Base-by-base conservation (phyloP, 139 green algal species). In the Tetratostichococcus sp. region DNA sequence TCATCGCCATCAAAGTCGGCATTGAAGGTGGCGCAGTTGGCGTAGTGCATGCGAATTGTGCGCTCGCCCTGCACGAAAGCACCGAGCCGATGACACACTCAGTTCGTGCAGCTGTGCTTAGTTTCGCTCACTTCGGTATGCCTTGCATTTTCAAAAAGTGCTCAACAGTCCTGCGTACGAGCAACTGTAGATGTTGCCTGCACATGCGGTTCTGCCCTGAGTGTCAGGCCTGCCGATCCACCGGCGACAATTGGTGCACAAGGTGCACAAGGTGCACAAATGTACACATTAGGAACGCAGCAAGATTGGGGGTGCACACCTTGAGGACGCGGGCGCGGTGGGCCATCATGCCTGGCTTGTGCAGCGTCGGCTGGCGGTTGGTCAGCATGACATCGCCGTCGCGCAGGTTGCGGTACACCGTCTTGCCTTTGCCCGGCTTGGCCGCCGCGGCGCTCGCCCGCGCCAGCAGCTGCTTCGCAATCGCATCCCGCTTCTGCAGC, bases 1-100 rank as follows among this genome's bases (percentile, higher is more conserved):
- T 99, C 96, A 76, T 99, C 96, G 1, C 96, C 96, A 75, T 99
- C 96, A 88, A 99, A 99, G 80, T 99, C 96, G 22, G 93, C 92
- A 84, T 97, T 97, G 87, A 97, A 97, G 57, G 91, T 95, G 43
- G 91, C 80, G 87, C 96, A 99, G 89, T 99, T 99, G 75, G 96
- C 92, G 82, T 99, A 99, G 87, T 99, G 96, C 87, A 99, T 94
- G 57, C 96, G 89, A 69, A 99, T 98, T 30, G 94, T 97, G 67
- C 94, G 86, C 89, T 99, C 91, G 2, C 92, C 92, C 70, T 90
- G 82, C 59, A 94, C 82, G 62, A 94, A 85, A 11, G 35, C 50
- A 33, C 75, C n/a, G n/a, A n/a, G n/a, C n/a, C n/a, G n/a, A n/a
- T n/a, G n/a, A n/a, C n/a, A n/a, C n/a, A n/a, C n/a, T n/a, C n/a